A percentile compares a stretch with the other conserved stretches of the same genome.
These are phyloP conservation scores for Lipomyces yamanashiensis DNA, from an alignment of 805 yeast species.

Conservation along the genomic window DNA sequence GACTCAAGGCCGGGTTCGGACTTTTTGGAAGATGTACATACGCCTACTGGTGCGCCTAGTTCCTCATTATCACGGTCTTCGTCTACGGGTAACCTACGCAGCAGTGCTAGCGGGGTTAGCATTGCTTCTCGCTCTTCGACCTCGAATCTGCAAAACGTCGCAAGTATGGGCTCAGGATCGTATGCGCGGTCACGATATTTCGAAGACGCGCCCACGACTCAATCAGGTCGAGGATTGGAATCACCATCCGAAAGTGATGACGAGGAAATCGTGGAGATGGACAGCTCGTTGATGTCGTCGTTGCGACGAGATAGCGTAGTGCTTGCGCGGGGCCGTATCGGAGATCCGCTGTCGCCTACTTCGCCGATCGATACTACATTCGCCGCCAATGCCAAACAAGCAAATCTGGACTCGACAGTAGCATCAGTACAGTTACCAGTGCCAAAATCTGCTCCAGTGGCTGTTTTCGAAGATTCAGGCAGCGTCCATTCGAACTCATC, in stretches of 20 bases:
- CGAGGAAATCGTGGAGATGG: constrained; percentile 34
- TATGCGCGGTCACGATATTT: constrained; percentile 13
- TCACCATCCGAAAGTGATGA: constrained; percentile 24
- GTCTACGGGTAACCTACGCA: background rate
- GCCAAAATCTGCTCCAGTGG: background rate
- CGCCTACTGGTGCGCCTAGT: constrained; percentile 8
- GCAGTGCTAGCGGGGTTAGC: constrained; percentile 2
- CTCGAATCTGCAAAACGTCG: constrained; percentile 14
- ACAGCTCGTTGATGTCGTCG: constrained; percentile 17
- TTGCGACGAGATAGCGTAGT: constrained; percentile 35
- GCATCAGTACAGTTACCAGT: background rate
- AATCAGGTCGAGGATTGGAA: background rate
- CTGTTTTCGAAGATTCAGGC: background rate
- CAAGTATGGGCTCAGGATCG: background rate
- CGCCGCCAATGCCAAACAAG: background rate
- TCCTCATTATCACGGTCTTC: background rate
- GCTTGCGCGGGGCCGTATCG: constrained; percentile 33
- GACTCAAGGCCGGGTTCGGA: constrained; percentile 12
- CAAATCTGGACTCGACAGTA: background rate
- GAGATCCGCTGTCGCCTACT: constrained; percentile 18
- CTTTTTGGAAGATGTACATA: constrained; percentile 10
- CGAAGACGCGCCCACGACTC: constrained; percentile 10
- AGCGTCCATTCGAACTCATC: constrained; percentile 8
- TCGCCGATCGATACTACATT: constrained; percentile 10
- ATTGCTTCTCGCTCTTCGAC: constrained; percentile 16